These are phyloP conservation scores for Ceratorhiza oryzae-sativae DNA, from an alignment of 1,284 basidiomycete species.

Conservation along the genomic window DNA sequence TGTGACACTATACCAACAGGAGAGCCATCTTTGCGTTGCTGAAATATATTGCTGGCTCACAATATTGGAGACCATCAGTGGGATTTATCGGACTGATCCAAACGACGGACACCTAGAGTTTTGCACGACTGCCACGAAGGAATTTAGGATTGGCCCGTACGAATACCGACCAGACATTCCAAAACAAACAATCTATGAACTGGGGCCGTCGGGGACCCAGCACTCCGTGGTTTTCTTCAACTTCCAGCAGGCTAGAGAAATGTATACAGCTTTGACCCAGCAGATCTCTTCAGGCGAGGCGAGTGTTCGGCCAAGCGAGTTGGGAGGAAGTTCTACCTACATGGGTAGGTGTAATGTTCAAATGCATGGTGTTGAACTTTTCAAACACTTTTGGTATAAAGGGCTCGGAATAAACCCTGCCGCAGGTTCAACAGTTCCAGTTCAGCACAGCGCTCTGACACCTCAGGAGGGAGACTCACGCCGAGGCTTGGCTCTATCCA, in stretches of 20 bases:
- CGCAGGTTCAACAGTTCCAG: no score
- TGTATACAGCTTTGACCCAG: no score
- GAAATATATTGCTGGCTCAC: neutral
- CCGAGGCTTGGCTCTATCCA: no score
- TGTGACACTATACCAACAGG: neutral
- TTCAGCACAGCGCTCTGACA: no score
- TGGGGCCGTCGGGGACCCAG: neutral
- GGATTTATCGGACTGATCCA: neutral
- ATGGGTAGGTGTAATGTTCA: no score
- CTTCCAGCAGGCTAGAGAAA: neutral
- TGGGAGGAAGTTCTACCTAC: no score
- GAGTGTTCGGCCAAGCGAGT: no score
- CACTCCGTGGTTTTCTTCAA: neutral
- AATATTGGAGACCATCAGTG: neutral
- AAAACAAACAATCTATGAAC: neutral
- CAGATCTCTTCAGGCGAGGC: no score
- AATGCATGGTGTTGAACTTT: no score
- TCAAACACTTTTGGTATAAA: no score
- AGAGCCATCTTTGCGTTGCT: neutral
- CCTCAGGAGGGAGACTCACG: no score
- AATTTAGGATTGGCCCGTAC: neutral
- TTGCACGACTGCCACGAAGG: neutral
- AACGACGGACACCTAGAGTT: neutral
- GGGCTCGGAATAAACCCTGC: no score
- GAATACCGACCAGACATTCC: neutral